Percentiles rank a stretch among this genome's conserved stretches.
Evolutionary conservation across 805 yeast genomes (phyloP).

Genomic region (Cyberlindnera petersonii): DNA sequence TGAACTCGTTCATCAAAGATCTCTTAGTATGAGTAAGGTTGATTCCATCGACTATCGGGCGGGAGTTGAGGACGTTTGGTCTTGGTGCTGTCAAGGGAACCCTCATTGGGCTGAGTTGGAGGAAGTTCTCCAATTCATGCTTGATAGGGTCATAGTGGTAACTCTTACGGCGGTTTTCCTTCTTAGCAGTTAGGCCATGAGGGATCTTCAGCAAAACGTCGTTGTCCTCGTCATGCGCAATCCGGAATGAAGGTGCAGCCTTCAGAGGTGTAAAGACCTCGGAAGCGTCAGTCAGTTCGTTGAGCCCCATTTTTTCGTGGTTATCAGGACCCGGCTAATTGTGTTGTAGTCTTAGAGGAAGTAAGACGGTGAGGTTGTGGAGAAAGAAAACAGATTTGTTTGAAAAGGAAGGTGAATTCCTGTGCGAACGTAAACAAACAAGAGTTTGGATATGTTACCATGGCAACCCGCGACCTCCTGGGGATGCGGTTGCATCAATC

Average conservation of each 20-base stretch:
- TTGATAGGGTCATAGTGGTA: constrained; percentile 12
- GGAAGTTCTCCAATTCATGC: neutral
- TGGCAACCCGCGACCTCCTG: constrained; percentile 4
- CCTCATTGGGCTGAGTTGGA: constrained; percentile 22
- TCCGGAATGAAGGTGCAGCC: constrained; percentile 13
- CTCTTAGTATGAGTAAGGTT: constrained; percentile 21
- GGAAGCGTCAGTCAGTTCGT: constrained; percentile 16
- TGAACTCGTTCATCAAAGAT: constrained; percentile 14
- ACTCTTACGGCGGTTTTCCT: constrained; percentile 28
- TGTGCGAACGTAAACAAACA: constrained; percentile 14
- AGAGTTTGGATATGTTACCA: constrained; percentile 2
- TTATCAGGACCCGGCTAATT: neutral
- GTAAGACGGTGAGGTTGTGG: neutral
- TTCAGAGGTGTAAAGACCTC: constrained; percentile 26
- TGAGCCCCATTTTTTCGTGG: constrained; percentile 11
- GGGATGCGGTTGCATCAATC: too few relatives aligned
- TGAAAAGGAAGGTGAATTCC: constrained; percentile 4
- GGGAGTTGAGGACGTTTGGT: constrained; percentile 25
- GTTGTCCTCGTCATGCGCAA: constrained; percentile 18
- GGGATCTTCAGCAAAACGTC: constrained; percentile 33
- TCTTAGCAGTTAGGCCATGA: constrained; percentile 40
- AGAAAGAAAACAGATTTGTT: constrained; percentile 3
- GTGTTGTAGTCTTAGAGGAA: neutral
- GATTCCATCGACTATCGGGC: constrained; percentile 14
- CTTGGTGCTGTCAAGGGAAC: constrained; percentile 33